Evolutionary conservation across 2,329 filamentous ascomycete genomes (phyloP).

Genomic region (Hirsutella thompsonii): DNA sequence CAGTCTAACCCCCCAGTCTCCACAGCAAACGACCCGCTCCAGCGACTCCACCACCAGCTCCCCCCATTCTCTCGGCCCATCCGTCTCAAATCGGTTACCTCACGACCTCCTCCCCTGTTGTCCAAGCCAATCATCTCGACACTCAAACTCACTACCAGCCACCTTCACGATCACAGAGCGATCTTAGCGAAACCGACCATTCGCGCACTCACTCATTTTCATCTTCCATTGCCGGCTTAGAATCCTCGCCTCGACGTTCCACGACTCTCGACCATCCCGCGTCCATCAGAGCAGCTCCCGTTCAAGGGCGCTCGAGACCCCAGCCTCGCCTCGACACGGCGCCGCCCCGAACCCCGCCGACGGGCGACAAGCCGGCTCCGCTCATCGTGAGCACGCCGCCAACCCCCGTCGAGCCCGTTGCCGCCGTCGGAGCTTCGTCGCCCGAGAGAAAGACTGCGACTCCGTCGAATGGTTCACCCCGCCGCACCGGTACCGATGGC

Average conservation of each 20-base stretch:
- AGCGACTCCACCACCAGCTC: slow-evolving; percentile 13
- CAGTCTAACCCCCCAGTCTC: slow-evolving; percentile 1
- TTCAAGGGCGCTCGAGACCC: slow-evolving; percentile 13
- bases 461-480: slow-evolving; percentile 11
- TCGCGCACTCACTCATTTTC: background rate
- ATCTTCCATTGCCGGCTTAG: background rate
- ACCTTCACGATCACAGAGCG: slow-evolving; percentile 40
- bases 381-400: slow-evolving; percentile 54
- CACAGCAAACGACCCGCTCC: slow-evolving; percentile 4
- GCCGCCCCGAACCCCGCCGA: slow-evolving; percentile 35
- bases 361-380: slow-evolving; percentile 29
- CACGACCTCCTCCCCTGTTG: slow-evolving; percentile 55
- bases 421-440: slow-evolving; percentile 10
- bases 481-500: slow-evolving; percentile 30
- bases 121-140: slow-evolving; percentile 41
- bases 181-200: slow-evolving; percentile 33
- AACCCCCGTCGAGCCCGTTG: slow-evolving; percentile 40
- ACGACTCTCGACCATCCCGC: slow-evolving; percentile 15
- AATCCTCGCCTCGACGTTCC: background rate
- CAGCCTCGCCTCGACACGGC: slow-evolving; percentile 17
- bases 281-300: slow-evolving; percentile 15
- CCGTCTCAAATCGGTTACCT: slow-evolving; percentile 56
- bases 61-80: slow-evolving; percentile 31
- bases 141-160: slow-evolving; percentile 18
- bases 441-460: slow-evolving; percentile 16